Evolutionary conservation across 2,329 filamentous ascomycete genomes (phyloP).

Genomic region (Phoma sp.): DNA sequence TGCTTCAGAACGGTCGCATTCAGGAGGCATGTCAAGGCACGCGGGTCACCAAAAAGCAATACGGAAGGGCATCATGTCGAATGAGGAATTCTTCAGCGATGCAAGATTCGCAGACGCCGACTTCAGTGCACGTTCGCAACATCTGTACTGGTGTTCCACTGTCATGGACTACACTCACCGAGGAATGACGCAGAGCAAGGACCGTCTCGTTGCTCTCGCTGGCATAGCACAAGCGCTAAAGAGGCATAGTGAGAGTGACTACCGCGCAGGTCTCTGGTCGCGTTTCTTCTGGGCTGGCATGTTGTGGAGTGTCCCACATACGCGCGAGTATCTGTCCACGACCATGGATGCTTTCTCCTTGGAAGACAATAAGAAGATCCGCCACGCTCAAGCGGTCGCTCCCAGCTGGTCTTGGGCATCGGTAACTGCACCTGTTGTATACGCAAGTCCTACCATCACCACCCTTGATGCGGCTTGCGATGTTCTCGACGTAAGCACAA

Average conservation of each 20-base stretch:
- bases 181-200: background rate
- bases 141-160: background rate
- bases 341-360: background rate
- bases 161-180: conserved; percentile 5
- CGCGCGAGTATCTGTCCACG: background rate
- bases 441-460: background rate
- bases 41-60: conserved; percentile 20
- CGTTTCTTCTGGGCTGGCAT: background rate
- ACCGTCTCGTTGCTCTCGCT: conserved; percentile 1
- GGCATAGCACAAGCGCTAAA: background rate
- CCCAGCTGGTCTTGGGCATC: conserved; percentile 10
- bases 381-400: background rate
- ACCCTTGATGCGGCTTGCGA: background rate
- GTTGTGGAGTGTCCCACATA: background rate
- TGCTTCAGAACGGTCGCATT: conserved; percentile 23
- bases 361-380: background rate
- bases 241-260: background rate
- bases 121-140: background rate
- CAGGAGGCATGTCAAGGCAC: background rate
- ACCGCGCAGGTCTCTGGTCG: background rate
- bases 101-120: background rate
- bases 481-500: background rate
- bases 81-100: conserved; percentile 15
- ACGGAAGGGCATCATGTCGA: conserved; percentile 18
- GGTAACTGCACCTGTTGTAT: background rate